Base-by-base conservation (phyloP, 2,329 filamentous ascomycete species). In the Aspergillus clavatus region DNA sequence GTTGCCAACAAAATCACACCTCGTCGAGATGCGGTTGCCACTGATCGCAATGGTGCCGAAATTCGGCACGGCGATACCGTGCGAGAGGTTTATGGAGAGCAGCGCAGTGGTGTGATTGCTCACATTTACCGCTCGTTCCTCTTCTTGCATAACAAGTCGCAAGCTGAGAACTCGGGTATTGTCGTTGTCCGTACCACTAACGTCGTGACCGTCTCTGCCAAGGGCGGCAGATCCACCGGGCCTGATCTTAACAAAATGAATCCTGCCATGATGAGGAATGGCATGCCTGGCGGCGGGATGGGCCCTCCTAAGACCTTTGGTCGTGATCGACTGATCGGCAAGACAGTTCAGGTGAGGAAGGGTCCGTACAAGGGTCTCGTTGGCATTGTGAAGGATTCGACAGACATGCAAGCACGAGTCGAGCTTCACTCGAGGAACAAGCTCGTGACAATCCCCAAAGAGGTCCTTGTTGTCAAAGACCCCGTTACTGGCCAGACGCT, bases 361-460 rank as follows among this genome's bases (percentile, higher is more conserved):
- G 93, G 93, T 22, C 83, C 86, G 18, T 89, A 91, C 74, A 98
- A 98, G 71, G 91, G 91, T 45, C 77, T 96, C 35, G 75, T 97
- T 33, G 93, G 93, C 57, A 95, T 96, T 54, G 90, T 98, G 57
- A 96, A 95, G 65, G 91, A 97, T 63, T 86, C 91, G 1, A 95
- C 88, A 5, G 90, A 94, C 57, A 81, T 81, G 3, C 82, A 86
- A 59, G 91, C 89, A 23, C 86, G 90, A 52, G 86, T 98, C 33
- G 93, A 98, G 70, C 74, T 98, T 29, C 91, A 97, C 64, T 90
- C 90, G 5, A 95, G 95, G 73, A 88, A 84, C 71, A 97, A 96
- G 75, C 86, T 87, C 12, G 82, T 97, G 50, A 89, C 85, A 6
- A 81, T 97, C 27, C 80, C 83, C 16, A 94, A 94, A 63, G 83